A percentile compares a stretch with the other conserved stretches of the same genome.
Conservation (phyloP, 108 stramenopile species). For the Chaetoceros tenuissimus region DNA sequence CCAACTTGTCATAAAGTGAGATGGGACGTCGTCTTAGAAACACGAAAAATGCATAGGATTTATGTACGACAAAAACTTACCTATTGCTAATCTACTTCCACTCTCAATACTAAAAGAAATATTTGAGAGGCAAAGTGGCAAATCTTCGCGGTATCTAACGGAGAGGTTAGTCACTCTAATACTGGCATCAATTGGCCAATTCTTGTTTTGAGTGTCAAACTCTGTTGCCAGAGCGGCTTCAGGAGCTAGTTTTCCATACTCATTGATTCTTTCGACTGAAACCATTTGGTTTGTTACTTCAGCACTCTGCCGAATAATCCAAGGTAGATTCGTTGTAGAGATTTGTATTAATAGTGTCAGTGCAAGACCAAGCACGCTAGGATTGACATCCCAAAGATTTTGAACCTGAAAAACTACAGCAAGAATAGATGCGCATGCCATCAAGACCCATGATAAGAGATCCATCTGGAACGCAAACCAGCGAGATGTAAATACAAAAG, state of each 20-base stretch:
- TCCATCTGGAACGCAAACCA: conserved; percentile 94
- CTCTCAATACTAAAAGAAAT: conserved; percentile 52
- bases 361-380: conserved; percentile 64
- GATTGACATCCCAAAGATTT: conserved; percentile 55
- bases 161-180: conserved; percentile 52
- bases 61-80: no score
- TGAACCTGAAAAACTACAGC: conserved; percentile 58
- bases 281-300: conserved; percentile 93
- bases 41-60: no score
- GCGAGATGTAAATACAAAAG: conserved; percentile 65
- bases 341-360: conserved; percentile 63
- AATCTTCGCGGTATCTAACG: conserved; percentile 58
- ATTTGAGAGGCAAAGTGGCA: conserved; percentile 67
- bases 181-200: conserved; percentile 73
- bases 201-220: conserved; percentile 24
- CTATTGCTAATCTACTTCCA: conserved; percentile 67
- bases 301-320: conserved; percentile 61
- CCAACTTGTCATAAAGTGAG: no score
- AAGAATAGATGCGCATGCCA: conserved; percentile 59
- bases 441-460: conserved; percentile 53
- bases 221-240: conserved; percentile 57
- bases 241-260: conserved; percentile 48
- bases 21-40: no score
- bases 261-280: conserved; percentile 73
- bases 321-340: conserved; percentile 56